Evolutionary conservation across 495 filamentous ascomycete species (phyloP).

Genomic region (Corynascus novoguineensis): DNA sequence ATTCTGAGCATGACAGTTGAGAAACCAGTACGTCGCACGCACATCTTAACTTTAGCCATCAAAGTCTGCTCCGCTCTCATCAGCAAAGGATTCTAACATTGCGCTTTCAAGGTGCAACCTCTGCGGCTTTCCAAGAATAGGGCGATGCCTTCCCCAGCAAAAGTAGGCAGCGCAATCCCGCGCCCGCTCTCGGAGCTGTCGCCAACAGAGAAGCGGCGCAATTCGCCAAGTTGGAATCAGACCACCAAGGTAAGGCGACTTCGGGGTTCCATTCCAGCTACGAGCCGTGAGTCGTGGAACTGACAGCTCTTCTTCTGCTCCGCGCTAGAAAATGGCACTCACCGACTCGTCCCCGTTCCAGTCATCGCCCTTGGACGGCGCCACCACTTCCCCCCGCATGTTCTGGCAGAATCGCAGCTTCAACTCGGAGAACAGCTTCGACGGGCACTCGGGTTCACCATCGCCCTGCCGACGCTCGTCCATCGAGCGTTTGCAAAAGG

Average conservation of each 20-base stretch:
- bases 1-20: slow-evolving; percentile 33
- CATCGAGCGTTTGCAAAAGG: slow-evolving; percentile 86
- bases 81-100: neutral
- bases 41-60: neutral
- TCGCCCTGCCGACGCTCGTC: slow-evolving; percentile 74
- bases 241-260: slow-evolving; percentile 53
- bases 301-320: slow-evolving; percentile 24
- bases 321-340: slow-evolving; percentile 44
- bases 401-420: slow-evolving; percentile 83
- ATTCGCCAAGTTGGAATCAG: slow-evolving; percentile 75
- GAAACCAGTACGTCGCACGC: slow-evolving; percentile 35
- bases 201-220: slow-evolving; percentile 53
- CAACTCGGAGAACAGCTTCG: slow-evolving; percentile 64
- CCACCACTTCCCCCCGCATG: slow-evolving; percentile 63
- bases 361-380: slow-evolving; percentile 57
- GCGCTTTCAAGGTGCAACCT: slow-evolving; percentile 45
- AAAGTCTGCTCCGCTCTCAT: neutral
- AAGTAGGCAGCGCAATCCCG: slow-evolving; percentile 40
- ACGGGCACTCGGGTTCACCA: slow-evolving; percentile 52
- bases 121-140: slow-evolving; percentile 54
- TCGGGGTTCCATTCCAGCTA: neutral
- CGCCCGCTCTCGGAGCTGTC: slow-evolving; percentile 55
- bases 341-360: slow-evolving; percentile 72
- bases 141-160: slow-evolving; percentile 41
- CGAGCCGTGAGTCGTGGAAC: slow-evolving; percentile 10